Evolutionary conservation across 1,284 basidiomycete species (phyloP).

Genomic region (Leccinum colubrinum): DNA sequence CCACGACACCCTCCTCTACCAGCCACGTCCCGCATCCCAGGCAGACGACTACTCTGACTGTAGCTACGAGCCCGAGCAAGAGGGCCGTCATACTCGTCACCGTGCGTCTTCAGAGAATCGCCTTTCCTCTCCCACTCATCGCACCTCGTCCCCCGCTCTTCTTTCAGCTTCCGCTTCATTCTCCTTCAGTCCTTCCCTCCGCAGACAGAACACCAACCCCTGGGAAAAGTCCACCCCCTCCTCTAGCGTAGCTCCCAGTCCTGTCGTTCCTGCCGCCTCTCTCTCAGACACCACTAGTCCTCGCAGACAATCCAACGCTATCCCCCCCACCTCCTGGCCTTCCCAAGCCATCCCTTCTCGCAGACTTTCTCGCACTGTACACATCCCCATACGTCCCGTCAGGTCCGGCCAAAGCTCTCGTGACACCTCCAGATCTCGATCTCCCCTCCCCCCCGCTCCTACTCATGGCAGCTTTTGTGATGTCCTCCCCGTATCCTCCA

Average conservation of each 20-base stretch:
- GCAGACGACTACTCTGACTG: constrained; percentile 74
- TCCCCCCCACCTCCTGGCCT: constrained; percentile 55
- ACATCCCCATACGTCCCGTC: constrained; percentile 66
- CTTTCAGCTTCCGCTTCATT: constrained; percentile 59
- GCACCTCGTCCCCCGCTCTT: constrained; percentile 52
- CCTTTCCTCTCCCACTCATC: constrained; percentile 49
- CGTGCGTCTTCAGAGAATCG: constrained; percentile 61
- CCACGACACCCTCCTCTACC: constrained; percentile 58
- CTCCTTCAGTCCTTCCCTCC: constrained; percentile 61
- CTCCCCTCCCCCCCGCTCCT: constrained; percentile 81
- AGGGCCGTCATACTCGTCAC: constrained; percentile 70
- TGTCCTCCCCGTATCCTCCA: constrained; percentile 45
- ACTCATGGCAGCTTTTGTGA: constrained; percentile 66
- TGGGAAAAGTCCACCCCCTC: constrained; percentile 64
- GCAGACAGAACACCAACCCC: constrained; percentile 62
- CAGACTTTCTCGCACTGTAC: constrained; percentile 77
- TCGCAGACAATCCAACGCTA: constrained; percentile 53
- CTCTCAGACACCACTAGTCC: constrained; percentile 62
- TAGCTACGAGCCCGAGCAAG: constrained; percentile 74
- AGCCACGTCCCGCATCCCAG: constrained; percentile 53
- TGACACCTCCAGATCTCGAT: constrained; percentile 93
- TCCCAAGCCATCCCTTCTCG: constrained; percentile 55
- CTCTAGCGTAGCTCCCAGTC: constrained; percentile 39
- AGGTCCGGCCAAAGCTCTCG: constrained; percentile 86
- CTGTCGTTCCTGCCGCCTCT: constrained; percentile 52